phyloP scores from a whole-genome alignment of 2,329 filamentous ascomycete species.

The Clonostachys rhizophaga region DNA sequence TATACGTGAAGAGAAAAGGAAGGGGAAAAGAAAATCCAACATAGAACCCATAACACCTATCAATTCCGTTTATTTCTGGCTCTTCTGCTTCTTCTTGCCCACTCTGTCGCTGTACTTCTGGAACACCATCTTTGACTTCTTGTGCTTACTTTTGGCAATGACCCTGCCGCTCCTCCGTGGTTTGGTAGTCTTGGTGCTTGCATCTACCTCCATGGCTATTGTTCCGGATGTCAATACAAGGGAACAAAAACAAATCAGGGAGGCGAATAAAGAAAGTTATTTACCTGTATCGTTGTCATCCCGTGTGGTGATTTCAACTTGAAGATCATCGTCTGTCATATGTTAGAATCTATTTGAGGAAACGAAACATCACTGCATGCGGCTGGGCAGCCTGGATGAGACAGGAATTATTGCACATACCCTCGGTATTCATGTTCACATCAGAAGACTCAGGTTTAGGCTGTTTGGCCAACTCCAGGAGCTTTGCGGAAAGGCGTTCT shows the following conservation, averaged over 20 bases:
- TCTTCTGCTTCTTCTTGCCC: conserved; percentile 32
- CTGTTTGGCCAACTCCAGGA: conserved; percentile 74
- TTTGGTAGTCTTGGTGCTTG: conserved; percentile 28
- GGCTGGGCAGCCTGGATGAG: too few species aligned
- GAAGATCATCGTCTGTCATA: too few species aligned
- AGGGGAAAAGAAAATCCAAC: too few species aligned
- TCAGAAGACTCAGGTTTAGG: conserved; percentile 60
- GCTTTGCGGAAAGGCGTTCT: conserved; percentile 79
- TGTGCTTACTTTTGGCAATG: conserved; percentile 52
- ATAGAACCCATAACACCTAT: too few species aligned
- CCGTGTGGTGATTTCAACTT: too few species aligned
- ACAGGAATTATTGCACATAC: conserved; percentile 2
- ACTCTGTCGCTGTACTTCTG: conserved; percentile 50
- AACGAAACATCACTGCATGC: too few species aligned
- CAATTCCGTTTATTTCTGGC: neutral
- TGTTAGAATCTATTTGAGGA: too few species aligned
- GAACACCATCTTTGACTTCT: conserved; percentile 55
- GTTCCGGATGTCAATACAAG: conserved; percentile 2
- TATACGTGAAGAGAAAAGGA: too few species aligned
- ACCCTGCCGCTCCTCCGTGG: conserved; percentile 40
- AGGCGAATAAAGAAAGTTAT: too few species aligned
- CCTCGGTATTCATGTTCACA: conserved; percentile 40
- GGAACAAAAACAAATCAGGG: too few species aligned
- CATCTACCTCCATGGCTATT: conserved; percentile 54
- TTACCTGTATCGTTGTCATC: too few species aligned